A percentile compares a stretch with the other conserved stretches of the same genome.
Evolutionary conservation across 257 asterid genomes (phyloP).

Genomic region (Asclepias syriaca): DNA sequence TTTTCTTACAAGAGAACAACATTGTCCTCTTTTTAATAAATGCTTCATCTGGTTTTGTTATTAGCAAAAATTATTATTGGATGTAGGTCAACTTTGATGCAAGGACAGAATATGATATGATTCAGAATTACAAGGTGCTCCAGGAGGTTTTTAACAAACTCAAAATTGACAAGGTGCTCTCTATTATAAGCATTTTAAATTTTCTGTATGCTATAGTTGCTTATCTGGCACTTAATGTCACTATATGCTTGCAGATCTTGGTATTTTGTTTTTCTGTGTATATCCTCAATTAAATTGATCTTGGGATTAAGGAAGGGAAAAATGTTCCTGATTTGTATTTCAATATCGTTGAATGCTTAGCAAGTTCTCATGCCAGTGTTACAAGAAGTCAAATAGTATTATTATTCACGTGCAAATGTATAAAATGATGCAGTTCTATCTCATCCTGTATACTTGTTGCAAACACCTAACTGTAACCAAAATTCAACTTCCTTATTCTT

Average conservation of each 20-base stretch:
- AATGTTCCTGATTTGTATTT: not conserved
- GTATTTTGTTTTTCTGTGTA: not conserved
- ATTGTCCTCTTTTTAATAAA: not conserved
- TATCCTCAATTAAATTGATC: not conserved
- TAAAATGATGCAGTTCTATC: not conserved
- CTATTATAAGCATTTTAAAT: not conserved
- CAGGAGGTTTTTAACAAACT: slow-evolving; percentile 93
- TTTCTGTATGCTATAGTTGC: not conserved
- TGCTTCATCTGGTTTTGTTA: not conserved
- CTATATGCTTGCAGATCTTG: not conserved
- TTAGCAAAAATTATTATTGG: slow-evolving; percentile 20
- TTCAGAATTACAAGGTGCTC: slow-evolving; percentile 94
- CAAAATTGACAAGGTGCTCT: slow-evolving; percentile 69
- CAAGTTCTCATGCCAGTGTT: not conserved
- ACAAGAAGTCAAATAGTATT: not conserved
- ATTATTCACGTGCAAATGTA: not conserved
- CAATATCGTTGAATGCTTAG: not conserved
- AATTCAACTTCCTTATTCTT: not conserved
- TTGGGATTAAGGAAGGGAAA: not conserved
- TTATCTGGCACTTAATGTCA: not conserved
- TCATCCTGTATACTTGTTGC: not conserved
- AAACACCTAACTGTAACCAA: not conserved
- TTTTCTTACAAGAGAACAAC: not conserved
- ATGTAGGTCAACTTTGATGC: slow-evolving; percentile 87
- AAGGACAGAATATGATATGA: slow-evolving; percentile 89